These are phyloP conservation scores for Zea luxurians DNA, from an alignment of 176 grass and related monocot species.

Conservation along the genomic window DNA sequence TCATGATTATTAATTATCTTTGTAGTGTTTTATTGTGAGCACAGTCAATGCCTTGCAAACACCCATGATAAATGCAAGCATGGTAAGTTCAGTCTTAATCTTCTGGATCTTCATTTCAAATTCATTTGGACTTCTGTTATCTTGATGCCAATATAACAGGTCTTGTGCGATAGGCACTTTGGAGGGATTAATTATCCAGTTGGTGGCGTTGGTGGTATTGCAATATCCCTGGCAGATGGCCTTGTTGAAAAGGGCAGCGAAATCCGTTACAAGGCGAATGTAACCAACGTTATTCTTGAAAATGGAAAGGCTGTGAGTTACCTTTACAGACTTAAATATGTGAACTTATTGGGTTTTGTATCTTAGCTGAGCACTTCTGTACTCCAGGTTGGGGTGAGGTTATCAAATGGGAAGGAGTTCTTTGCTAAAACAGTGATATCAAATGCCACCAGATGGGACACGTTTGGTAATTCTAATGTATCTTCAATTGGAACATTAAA, in stretches of 20 bases:
- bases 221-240: slow-evolving; percentile 77
- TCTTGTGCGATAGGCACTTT: slow-evolving; percentile 95
- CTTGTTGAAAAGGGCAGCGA: slow-evolving; percentile 78
- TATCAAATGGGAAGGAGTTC: slow-evolving; percentile 84
- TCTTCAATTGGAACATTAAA: slow-evolving; percentile 16
- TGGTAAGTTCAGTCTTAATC: slow-evolving; percentile 59
- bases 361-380: slow-evolving; percentile 27
- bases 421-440: slow-evolving; percentile 91
- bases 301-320: slow-evolving; percentile 89
- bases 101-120: slow-evolving; percentile 19
- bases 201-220: slow-evolving; percentile 88
- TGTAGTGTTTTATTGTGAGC: slow-evolving; percentile 98
- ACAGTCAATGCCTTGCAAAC: slow-evolving; percentile 93
- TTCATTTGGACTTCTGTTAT: slow-evolving; percentile 38
- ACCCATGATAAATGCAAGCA: slow-evolving; percentile 98
- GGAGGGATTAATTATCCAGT: slow-evolving; percentile 95
- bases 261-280: slow-evolving; percentile 84
- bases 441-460: slow-evolving; percentile 99
- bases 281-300: slow-evolving; percentile 79
- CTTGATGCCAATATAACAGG: slow-evolving; percentile 55
- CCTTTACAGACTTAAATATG: slow-evolving; percentile 22
- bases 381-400: slow-evolving; percentile 69
- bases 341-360: slow-evolving; percentile 20
- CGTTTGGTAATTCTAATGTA: slow-evolving; percentile 64
- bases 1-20: slow-evolving; percentile 15